These are phyloP conservation scores for Primulina tabacum DNA, from an alignment of 257 asterid species.

Conservation along the genomic window DNA sequence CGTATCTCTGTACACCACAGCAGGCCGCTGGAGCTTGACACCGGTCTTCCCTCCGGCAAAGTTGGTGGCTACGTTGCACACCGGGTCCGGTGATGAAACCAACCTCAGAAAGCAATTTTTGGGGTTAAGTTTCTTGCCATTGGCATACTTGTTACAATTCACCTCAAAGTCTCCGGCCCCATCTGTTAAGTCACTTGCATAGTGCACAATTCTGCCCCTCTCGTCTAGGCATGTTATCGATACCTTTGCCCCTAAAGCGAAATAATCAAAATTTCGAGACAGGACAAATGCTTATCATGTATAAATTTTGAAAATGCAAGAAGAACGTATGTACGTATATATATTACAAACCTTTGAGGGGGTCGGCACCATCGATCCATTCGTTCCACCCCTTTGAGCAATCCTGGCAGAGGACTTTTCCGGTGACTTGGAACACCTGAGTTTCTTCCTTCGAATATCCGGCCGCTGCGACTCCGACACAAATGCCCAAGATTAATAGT, in stretches of 20 bases:
- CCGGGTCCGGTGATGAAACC: conserved; percentile 77
- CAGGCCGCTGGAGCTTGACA: conserved; percentile 59
- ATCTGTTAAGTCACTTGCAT: conserved; percentile 73
- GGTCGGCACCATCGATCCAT: conserved; percentile 71
- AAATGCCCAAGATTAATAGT: background rate
- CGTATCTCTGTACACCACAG: conserved; percentile 54
- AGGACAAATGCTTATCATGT: background rate
- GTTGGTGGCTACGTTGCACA: conserved; percentile 75
- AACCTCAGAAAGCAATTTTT: conserved; percentile 66
- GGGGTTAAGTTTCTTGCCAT: conserved; percentile 52
- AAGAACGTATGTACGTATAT: background rate
- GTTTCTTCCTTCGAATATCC: conserved; percentile 23
- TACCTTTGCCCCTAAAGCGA: conserved; percentile 58
- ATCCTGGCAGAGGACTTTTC: conserved; percentile 84
- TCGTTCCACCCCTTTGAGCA: conserved; percentile 65
- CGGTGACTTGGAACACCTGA: conserved; percentile 55
- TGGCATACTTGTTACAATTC: conserved; percentile 31
- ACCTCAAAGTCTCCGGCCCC: conserved; percentile 57
- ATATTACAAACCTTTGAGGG: conserved; percentile 53
- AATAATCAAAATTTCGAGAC: background rate
- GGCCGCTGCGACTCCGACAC: background rate
- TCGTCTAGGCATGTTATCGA: conserved; percentile 72
- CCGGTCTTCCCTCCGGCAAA: conserved; percentile 79
- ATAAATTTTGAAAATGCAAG: background rate
- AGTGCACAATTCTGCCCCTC: conserved; percentile 59